Conservation (phyloP, 2,329 filamentous ascomycete genomes). For the Beauveria varroae region DNA sequence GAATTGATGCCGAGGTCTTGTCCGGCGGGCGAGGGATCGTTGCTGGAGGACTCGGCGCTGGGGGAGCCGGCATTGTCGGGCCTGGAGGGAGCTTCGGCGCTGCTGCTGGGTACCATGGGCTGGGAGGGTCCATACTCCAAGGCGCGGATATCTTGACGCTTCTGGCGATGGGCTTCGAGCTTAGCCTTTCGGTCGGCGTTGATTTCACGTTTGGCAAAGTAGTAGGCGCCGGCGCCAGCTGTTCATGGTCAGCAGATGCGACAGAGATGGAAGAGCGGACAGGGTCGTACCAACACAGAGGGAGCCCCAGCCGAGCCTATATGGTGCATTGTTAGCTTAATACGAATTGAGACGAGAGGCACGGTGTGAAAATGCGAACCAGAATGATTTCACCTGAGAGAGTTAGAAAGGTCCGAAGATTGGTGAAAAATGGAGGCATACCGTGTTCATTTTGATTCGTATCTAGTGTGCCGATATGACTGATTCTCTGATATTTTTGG, state of each 20-base stretch:
- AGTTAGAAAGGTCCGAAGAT: neutral
- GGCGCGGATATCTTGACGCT: slow-evolving; percentile 52
- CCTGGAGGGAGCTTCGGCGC: neutral
- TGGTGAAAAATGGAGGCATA: slow-evolving; percentile 25
- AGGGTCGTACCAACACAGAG: slow-evolving; percentile 65
- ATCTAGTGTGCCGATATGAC: neutral
- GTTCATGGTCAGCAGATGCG: slow-evolving; percentile 17
- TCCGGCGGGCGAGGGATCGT: slow-evolving; percentile 77
- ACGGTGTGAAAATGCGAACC: slow-evolving; percentile 35
- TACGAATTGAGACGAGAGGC: neutral
- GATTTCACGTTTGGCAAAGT: slow-evolving; percentile 91
- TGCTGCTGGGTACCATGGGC: slow-evolving; percentile 25
- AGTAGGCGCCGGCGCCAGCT: slow-evolving; percentile 90
- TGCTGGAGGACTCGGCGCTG: slow-evolving; percentile 62
- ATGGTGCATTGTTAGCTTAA: slow-evolving; percentile 4
- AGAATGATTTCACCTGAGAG: slow-evolving; percentile 55
- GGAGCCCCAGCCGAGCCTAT: slow-evolving; percentile 84
- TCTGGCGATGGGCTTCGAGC: slow-evolving; percentile 57
- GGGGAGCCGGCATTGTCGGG: slow-evolving; percentile 50
- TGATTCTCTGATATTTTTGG: neutral
- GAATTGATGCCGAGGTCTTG: slow-evolving; percentile 69
- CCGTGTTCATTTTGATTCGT: slow-evolving; percentile 44
- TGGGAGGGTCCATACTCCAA: slow-evolving; percentile 41
- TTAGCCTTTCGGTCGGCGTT: slow-evolving; percentile 77
- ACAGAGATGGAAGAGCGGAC: too few species aligned